A percentile compares a stretch with the other conserved stretches of the same genome.
phyloP scores from a whole-genome alignment of 768 basidiomycete genomes.

The Hypholoma fasciculare region DNA sequence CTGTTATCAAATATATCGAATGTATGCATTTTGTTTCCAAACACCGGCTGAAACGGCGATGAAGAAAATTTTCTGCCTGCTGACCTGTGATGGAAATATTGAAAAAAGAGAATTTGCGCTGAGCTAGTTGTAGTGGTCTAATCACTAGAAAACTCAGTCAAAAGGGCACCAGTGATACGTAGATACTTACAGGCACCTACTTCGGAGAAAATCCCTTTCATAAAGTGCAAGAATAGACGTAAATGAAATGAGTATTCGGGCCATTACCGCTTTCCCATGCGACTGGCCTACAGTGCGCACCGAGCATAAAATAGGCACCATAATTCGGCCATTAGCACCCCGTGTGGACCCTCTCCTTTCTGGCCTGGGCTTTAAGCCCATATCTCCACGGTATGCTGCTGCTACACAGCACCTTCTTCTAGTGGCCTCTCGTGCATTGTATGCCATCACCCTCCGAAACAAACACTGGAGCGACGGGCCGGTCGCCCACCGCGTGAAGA shows the following conservation, averaged over 20 bases:
- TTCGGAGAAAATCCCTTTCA: no score
- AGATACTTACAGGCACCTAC: no score
- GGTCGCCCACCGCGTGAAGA: not conserved
- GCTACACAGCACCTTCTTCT: not conserved
- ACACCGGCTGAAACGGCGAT: no score
- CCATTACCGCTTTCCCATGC: not conserved
- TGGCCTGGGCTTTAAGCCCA: not conserved
- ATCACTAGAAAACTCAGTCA: no score
- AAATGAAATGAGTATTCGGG: not conserved
- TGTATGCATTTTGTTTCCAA: no score
- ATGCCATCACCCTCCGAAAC: not conserved
- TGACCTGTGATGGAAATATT: no score
- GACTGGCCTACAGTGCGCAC: not conserved
- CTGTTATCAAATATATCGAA: no score
- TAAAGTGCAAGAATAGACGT: no score
- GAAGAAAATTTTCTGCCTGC: no score
- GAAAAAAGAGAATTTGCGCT: no score
- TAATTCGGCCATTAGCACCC: not conserved
- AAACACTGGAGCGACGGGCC: not conserved
- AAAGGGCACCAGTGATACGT: no score
- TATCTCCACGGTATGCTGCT: slow-evolving; percentile 1
- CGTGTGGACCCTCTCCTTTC: not conserved
- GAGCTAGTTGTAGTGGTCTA: no score
- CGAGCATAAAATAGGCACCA: not conserved
- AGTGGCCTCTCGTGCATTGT: not conserved